phyloP scores from a whole-genome alignment of 208 protist species.

The Acanthamoeba culbertsoni region DNA sequence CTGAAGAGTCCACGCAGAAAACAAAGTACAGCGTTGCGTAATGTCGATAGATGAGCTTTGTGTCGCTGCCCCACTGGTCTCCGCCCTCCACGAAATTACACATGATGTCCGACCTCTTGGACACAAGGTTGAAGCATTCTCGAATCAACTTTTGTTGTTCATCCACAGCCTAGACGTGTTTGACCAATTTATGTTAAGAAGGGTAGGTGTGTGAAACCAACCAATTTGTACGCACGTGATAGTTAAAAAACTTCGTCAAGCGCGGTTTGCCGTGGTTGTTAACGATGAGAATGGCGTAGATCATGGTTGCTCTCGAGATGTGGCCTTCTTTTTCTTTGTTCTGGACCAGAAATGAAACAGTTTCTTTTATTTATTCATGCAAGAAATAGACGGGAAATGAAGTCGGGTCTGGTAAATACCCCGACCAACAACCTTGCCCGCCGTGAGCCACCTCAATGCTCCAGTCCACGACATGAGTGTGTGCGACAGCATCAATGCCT shows the following conservation, averaged over 20 bases:
- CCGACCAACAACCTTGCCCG: too few relatives aligned
- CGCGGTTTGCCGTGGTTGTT: slow-evolving; percentile 97
- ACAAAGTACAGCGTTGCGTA: slow-evolving; percentile 98
- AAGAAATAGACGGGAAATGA: too few relatives aligned
- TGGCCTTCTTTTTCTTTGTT: too few relatives aligned
- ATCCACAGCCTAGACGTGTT: slow-evolving; percentile 65
- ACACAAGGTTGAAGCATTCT: slow-evolving; percentile 90
- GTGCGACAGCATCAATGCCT: too few relatives aligned
- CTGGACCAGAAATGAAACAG: too few relatives aligned
- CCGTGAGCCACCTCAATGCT: too few relatives aligned
- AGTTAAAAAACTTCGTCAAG: slow-evolving; percentile 94
- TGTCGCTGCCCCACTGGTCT: slow-evolving; percentile 90
- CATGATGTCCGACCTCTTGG: slow-evolving; percentile 89
- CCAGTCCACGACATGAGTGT: too few relatives aligned
- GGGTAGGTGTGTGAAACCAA: not conserved
- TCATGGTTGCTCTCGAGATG: slow-evolving; percentile 89
- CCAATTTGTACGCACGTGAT: slow-evolving; percentile 71
- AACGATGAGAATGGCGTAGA: slow-evolving; percentile 95
- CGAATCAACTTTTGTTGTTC: slow-evolving; percentile 90
- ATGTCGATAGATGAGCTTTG: slow-evolving; percentile 94
- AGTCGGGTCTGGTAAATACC: too few relatives aligned
- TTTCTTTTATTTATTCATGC: too few relatives aligned
- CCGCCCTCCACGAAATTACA: slow-evolving; percentile 96
- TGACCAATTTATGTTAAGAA: not conserved
- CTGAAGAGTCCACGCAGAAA: slow-evolving; percentile 95